Base-by-base conservation (phyloP, 1,284 basidiomycete species). In the Marasmius fiardii region DNA sequence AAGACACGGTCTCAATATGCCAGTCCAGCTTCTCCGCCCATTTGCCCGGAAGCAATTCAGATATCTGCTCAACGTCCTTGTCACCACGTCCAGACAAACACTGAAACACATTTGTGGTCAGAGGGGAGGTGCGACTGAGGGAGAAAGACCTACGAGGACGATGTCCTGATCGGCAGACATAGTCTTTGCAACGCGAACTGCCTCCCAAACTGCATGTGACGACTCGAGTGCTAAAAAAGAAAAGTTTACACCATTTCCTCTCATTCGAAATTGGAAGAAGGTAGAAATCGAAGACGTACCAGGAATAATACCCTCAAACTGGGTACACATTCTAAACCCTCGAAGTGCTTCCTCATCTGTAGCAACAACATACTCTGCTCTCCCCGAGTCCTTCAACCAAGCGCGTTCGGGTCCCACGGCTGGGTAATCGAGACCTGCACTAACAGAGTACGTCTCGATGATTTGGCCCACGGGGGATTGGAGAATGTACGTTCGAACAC, bases 391-490 rank as follows among this genome's bases (percentile, higher is more conserved):
- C 74, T 98, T 98, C 68, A 99, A 78, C 88, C 90, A 97, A 50
- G 95, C 90, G 70, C 98, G 96, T 72, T 99, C 96, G 7, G 97
- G 97, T 14, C 97, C 97, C 52, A 99, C 97, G 65, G 93, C 89
- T 31, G 91, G 92, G 70, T 93, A 94, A 70, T 94, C 91, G 45
- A 97, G 78, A 37, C 96, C 97, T 51, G 97, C 96, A 64, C 92
- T 95, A 72, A 99, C 92, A 20, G 95, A 98, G 74, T 98, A 95
- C 18, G 97, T 98, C 71, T 97, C 95, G 63, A 90, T 86, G 67
- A 99, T 95, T 75, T 99, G 97, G 31, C 97, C 97, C 28, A 83
- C 83, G 45, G 80, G 68, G 24, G 90, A 89, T 71, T 99, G 97
- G 14, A 99, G 81, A 60, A 99, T 83, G 72, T 98, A 98, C 10